phyloP scores from a whole-genome alignment of 257 asterid species.

The Solanum arcanum region DNA sequence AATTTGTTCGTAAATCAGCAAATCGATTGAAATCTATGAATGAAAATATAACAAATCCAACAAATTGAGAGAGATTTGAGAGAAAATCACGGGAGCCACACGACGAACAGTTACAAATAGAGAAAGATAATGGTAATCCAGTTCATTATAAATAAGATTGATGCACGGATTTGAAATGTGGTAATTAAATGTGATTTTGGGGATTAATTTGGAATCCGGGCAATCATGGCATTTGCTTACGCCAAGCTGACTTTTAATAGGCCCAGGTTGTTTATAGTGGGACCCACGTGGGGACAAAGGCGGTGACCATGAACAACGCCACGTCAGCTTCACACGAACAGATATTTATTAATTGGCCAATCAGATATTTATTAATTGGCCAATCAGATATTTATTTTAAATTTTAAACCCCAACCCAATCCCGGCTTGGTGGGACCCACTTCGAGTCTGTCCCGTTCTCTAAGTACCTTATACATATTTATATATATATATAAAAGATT shows the following conservation, averaged over 20 bases:
- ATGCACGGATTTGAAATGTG: constrained; percentile 7
- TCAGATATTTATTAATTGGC: not conserved
- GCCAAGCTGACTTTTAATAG: constrained; percentile 20
- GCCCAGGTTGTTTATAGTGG: not conserved
- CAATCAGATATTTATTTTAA: not conserved
- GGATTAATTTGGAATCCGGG: constrained; percentile 24
- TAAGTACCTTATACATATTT: too few relatives aligned
- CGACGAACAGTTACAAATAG: not conserved
- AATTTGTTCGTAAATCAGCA: not conserved
- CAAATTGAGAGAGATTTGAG: not conserved
- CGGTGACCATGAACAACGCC: not conserved
- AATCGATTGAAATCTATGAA: not conserved
- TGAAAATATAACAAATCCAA: not conserved
- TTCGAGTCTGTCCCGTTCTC: not conserved
- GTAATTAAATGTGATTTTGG: constrained; percentile 9
- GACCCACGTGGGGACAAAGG: not conserved
- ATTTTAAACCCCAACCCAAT: not conserved
- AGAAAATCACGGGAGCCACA: not conserved
- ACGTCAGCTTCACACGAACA: not conserved
- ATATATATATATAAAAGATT: too few relatives aligned
- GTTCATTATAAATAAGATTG: not conserved
- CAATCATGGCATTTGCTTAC: constrained; percentile 1
- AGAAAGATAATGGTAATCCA: not conserved
- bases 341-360: not conserved
- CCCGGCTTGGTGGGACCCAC: not conserved